These are phyloP conservation scores for Aplosporella prunicola DNA, from an alignment of 2,329 filamentous ascomycete species.

Conservation along the genomic window DNA sequence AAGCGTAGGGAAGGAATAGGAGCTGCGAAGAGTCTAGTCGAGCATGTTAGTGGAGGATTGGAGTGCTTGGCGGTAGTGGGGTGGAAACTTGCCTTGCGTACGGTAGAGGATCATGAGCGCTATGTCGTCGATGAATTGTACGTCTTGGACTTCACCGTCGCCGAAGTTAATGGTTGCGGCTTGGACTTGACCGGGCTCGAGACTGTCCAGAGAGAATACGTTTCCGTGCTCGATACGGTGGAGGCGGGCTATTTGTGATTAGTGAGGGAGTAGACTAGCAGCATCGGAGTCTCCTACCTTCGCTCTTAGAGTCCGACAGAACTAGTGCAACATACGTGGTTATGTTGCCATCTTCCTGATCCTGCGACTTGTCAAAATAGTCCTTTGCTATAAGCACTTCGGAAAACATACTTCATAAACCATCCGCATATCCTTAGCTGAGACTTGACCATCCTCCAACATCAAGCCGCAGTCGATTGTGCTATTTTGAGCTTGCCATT, in stretches of 20 bases:
- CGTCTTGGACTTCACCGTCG: constrained; percentile 44
- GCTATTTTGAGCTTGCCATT: constrained; percentile 43
- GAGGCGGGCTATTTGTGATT: constrained; percentile 17
- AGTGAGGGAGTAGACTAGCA: background rate
- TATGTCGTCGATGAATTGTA: constrained; percentile 58
- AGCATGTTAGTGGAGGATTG: constrained; percentile 10
- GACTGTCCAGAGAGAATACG: constrained; percentile 34
- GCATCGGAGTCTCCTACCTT: constrained; percentile 8
- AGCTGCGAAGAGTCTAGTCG: constrained; percentile 13
- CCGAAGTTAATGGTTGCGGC: constrained; percentile 45
- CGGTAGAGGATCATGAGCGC: constrained; percentile 51
- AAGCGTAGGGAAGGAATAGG: constrained; percentile 19
- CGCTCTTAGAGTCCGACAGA: constrained; percentile 6
- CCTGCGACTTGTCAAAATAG: constrained; percentile 4
- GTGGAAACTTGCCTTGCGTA: constrained; percentile 24
- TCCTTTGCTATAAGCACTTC: background rate
- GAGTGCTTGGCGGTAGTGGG: constrained; percentile 23
- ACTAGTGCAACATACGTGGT: constrained; percentile 18
- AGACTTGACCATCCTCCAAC: constrained; percentile 32
- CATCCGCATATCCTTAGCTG: constrained; percentile 50
- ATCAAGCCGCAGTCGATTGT: constrained; percentile 57
- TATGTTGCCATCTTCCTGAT: constrained; percentile 4
- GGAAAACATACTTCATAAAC: constrained; percentile 35
- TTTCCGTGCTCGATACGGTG: constrained; percentile 27
- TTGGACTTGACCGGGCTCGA: constrained; percentile 26